Percentiles rank a stretch among this genome's conserved stretches.
Evolutionary conservation across 331 rosid species (phyloP).

Genomic region (Cydonia oblonga): DNA sequence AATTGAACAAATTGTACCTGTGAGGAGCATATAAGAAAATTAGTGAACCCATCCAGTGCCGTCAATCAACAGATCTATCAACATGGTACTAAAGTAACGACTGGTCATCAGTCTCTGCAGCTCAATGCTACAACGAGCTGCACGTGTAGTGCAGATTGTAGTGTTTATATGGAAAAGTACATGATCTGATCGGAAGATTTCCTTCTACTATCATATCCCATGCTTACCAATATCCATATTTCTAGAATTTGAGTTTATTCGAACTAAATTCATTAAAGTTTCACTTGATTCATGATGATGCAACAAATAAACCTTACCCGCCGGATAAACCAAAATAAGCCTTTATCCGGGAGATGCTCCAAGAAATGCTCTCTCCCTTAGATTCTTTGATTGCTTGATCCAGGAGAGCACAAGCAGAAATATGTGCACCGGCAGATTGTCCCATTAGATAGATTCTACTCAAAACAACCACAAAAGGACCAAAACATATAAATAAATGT

Average conservation of each 20-base stretch:
- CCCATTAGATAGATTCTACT: constrained; percentile 89
- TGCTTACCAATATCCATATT: not conserved
- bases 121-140: not conserved
- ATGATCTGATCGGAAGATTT: not conserved
- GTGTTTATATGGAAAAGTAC: not conserved
- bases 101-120: not conserved
- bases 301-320: constrained; percentile 45
- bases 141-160: not conserved
- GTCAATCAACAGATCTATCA: constrained; percentile 10
- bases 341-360: constrained; percentile 66
- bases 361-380: constrained; percentile 31
- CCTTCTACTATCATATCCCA: not conserved
- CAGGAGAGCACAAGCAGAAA: constrained; percentile 74
- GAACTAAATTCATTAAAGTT: not conserved
- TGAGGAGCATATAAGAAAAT: constrained; percentile 4
- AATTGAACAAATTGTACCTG: constrained; percentile 69
- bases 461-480: constrained; percentile 4
- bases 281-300: not conserved
- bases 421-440: constrained; percentile 98
- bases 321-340: constrained; percentile 93
- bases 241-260: not conserved
- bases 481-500: not conserved
- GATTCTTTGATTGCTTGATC: constrained; percentile 65
- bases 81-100: constrained; percentile 12
- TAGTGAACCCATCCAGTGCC: constrained; percentile 3